A percentile compares a stretch with the other conserved stretches of the same genome.
These are phyloP conservation scores for Prosopis cineraria DNA, from an alignment of 306 rosid genomes.

Conservation along the genomic window DNA sequence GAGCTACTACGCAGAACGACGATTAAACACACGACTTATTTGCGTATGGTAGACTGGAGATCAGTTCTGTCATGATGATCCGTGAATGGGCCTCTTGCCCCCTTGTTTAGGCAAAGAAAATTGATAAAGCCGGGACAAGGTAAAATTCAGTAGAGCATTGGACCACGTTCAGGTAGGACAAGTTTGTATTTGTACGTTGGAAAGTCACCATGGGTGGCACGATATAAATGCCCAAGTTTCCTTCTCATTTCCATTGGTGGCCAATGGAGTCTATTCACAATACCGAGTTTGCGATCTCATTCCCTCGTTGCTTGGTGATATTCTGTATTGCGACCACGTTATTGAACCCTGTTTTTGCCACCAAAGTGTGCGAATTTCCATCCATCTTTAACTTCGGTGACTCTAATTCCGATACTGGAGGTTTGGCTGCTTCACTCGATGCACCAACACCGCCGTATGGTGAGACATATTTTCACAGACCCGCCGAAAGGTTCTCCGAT, in stretches of 20 bases:
- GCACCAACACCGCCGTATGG: conserved; percentile 2
- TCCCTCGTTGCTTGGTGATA: neutral
- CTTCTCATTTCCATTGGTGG: neutral
- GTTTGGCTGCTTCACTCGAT: neutral
- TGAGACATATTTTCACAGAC: conserved; percentile 10
- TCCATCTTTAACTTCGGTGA: conserved; percentile 14
- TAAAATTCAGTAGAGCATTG: neutral
- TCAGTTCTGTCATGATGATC: neutral
- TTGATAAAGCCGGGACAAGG: neutral
- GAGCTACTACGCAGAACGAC: neutral
- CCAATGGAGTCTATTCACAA: neutral
- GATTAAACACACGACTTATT: neutral
- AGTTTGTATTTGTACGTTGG: no score
- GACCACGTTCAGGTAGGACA: neutral
- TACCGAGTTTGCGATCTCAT: neutral
- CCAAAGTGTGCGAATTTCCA: neutral
- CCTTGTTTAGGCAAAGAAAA: neutral
- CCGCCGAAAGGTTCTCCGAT: conserved; percentile 28
- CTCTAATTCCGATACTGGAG: conserved; percentile 12
- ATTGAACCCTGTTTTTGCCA: neutral
- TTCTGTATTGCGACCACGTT: neutral
- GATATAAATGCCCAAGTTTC: neutral
- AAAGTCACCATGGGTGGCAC: neutral
- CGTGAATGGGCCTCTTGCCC: no score
- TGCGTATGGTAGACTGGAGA: no score